phyloP scores from a whole-genome alignment of 257 asterid genomes.

The Solanum pinnatisectum region DNA sequence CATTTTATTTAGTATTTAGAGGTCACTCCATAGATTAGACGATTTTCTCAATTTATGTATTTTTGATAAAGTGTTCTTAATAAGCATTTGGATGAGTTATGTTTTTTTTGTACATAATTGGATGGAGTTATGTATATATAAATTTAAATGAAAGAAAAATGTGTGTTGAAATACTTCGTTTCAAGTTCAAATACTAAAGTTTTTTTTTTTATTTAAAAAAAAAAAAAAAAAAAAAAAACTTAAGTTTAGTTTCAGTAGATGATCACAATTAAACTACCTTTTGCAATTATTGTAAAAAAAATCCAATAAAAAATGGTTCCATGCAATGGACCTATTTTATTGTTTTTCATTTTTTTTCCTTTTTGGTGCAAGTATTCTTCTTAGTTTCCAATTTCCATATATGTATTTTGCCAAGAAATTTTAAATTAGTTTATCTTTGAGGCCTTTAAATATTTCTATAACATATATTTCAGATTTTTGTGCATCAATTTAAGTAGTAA shows the following conservation, averaged over 20 bases:
- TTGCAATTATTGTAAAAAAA: neutral
- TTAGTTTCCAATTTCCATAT: neutral
- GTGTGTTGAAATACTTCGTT: neutral
- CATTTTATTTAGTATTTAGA: too few species aligned
- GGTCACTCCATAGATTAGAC: too few species aligned
- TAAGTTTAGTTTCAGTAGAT: neutral
- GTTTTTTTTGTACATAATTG: neutral
- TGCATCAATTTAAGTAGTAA: neutral
- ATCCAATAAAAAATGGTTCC: neutral
- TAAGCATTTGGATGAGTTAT: neutral
- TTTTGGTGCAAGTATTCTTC: neutral
- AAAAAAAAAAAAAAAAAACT: too few species aligned
- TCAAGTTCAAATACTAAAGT: neutral
- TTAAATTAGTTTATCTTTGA: neutral
- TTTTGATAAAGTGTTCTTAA: too few species aligned
- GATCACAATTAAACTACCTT: neutral
- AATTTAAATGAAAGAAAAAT: neutral
- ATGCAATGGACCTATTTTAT: neutral
- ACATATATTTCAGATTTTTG: neutral
- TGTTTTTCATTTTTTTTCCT: neutral
- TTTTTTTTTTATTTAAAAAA: too few species aligned
- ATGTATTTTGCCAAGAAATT: neutral
- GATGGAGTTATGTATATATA: neutral
- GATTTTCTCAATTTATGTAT: too few species aligned
- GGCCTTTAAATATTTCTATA: neutral